Conservation (phyloP, 805 yeast genomes). For the Starmerella asiatica region DNA sequence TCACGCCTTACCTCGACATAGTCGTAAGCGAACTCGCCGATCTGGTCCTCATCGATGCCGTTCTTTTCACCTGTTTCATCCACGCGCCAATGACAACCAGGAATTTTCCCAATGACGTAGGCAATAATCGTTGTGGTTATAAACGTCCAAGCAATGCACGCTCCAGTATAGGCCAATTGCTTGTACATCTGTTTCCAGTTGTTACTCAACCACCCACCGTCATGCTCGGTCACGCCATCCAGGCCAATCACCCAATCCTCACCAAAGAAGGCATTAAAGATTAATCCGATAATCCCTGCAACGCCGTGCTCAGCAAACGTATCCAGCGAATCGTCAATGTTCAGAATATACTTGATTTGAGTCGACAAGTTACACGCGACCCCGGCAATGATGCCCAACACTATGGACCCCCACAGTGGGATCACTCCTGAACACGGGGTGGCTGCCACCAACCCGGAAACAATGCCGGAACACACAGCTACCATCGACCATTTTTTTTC, state of each 20-base stretch:
- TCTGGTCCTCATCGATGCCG: slow-evolving; percentile 93
- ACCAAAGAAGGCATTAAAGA: slow-evolving; percentile 83
- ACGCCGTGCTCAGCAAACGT: slow-evolving; percentile 97
- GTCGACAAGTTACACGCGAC: slow-evolving; percentile 81
- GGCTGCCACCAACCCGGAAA: slow-evolving; percentile 92
- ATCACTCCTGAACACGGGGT: slow-evolving; percentile 89
- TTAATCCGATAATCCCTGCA: slow-evolving; percentile 80
- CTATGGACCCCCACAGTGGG: slow-evolving; percentile 80
- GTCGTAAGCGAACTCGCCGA: slow-evolving; percentile 98
- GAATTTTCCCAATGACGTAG: slow-evolving; percentile 58
- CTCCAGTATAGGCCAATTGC: slow-evolving; percentile 71
- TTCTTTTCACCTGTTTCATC: slow-evolving; percentile 71
- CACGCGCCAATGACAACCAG: slow-evolving; percentile 69
- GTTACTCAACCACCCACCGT: slow-evolving; percentile 85
- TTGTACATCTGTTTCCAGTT: slow-evolving; percentile 85
- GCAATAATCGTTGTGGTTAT: slow-evolving; percentile 70
- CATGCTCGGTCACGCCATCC: slow-evolving; percentile 72
- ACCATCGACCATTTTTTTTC: slow-evolving; percentile 90
- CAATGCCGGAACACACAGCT: slow-evolving; percentile 88
- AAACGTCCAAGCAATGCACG: slow-evolving; percentile 58
- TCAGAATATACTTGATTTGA: slow-evolving; percentile 63
- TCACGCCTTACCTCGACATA: slow-evolving; percentile 94
- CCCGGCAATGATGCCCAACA: slow-evolving; percentile 72
- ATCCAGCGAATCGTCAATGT: slow-evolving; percentile 88
- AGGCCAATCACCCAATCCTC: slow-evolving; percentile 79